Evolutionary conservation across 139 green algal species (phyloP).

Genomic region (Raphidocelis subcapitata): DNA sequence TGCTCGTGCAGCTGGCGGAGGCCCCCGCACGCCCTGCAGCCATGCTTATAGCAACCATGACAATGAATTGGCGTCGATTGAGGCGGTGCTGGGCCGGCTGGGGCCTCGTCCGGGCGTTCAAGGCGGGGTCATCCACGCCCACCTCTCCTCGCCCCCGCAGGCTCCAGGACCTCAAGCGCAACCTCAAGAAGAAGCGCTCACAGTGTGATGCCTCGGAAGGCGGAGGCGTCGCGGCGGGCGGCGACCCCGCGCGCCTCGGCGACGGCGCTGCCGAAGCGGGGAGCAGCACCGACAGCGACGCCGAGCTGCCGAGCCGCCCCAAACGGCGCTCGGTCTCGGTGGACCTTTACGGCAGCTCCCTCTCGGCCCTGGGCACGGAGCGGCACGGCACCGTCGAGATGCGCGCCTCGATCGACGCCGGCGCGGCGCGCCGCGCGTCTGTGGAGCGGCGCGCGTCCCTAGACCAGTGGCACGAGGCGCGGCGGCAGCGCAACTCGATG

Average conservation of each 20-base stretch:
- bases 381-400: too few relatives aligned
- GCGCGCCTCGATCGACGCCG: slow-evolving; percentile 17
- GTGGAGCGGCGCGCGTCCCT: slow-evolving; percentile 30
- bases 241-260: slow-evolving; percentile 3
- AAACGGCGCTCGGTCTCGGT: slow-evolving; percentile 22
- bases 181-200: slow-evolving; percentile 24
- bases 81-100: too few relatives aligned
- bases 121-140: too few relatives aligned
- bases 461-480: slow-evolving; percentile 47
- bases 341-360: not conserved
- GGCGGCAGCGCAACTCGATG: slow-evolving; percentile 40
- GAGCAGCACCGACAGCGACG: slow-evolving; percentile 2
- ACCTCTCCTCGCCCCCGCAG: too few relatives aligned
- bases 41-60: too few relatives aligned
- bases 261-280: not conserved
- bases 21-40: too few relatives aligned
- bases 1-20: too few relatives aligned
- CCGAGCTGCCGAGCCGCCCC: slow-evolving; percentile 19
- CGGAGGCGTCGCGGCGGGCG: not conserved
- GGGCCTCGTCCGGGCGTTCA: too few relatives aligned
- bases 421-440: not conserved
- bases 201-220: slow-evolving; percentile 12
- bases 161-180: slow-evolving; percentile 21
- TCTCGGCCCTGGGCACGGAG: not conserved
- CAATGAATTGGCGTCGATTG: too few relatives aligned